These are phyloP conservation scores for Corymbia calophylla DNA, from an alignment of 441 rosid genomes.

Conservation along the genomic window DNA sequence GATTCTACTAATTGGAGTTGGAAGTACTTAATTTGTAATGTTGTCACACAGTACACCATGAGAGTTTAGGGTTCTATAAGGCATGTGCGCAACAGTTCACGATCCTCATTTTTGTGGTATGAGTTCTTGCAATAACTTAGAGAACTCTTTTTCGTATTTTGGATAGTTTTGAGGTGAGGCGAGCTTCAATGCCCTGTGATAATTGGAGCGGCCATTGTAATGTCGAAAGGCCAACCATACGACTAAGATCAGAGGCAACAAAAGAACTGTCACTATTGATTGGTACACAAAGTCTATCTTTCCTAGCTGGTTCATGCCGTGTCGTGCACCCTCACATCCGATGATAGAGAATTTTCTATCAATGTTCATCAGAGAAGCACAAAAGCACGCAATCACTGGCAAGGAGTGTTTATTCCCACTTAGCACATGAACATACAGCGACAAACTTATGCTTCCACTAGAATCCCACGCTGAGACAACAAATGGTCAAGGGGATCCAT, in stretches of 20 bases:
- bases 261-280: background rate
- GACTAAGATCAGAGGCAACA: background rate
- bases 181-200: background rate
- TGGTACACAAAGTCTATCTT: background rate
- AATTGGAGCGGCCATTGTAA: background rate
- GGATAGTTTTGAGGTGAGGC: no score
- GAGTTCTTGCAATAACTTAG: background rate
- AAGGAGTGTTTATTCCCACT: background rate
- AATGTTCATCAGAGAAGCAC: background rate
- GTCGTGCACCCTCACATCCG: background rate
- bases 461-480: background rate
- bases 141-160: background rate
- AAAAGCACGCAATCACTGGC: background rate
- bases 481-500: background rate
- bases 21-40: background rate
- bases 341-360: background rate
- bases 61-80: background rate
- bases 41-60: background rate
- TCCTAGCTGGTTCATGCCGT: background rate
- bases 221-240: background rate
- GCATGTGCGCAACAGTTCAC: no score
- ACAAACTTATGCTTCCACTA: background rate
- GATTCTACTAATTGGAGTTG: slow-evolving; percentile 45
- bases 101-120: no score
- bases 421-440: background rate